phyloP scores from a whole-genome alignment of 2,329 filamentous ascomycete species.

The Penicillium concentricum region DNA sequence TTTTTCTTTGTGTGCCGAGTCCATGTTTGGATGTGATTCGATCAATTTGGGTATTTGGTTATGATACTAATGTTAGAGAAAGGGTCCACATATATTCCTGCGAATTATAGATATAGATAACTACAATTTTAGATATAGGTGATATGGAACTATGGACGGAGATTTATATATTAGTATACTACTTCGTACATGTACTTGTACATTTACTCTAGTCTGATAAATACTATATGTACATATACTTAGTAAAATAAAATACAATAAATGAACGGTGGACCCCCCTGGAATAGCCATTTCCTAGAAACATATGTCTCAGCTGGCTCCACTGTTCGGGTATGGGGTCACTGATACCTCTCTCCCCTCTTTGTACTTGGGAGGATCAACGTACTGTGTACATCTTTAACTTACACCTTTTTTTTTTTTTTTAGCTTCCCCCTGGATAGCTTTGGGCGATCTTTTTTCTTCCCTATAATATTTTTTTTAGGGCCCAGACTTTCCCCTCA shows the following conservation, averaged over 20 bases:
- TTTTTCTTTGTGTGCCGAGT: neutral
- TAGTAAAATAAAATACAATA: neutral
- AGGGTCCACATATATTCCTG: neutral
- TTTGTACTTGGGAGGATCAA: neutral
- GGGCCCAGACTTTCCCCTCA: conserved; percentile 15
- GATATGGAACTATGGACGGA: neutral
- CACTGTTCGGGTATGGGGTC: conserved; percentile 13
- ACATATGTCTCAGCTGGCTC: conserved; percentile 36
- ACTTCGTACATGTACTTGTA: too few species aligned
- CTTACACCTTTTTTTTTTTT: neutral
- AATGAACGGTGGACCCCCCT: conserved; percentile 5
- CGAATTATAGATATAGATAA: neutral
- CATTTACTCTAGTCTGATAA: neutral
- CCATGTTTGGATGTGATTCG: neutral
- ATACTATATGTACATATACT: neutral
- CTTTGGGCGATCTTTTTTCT: conserved; percentile 3
- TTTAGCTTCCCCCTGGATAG: conserved; percentile 2
- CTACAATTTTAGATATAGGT: neutral
- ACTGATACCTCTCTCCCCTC: neutral
- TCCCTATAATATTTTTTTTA: conserved; percentile 6
- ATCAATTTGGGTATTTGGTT: neutral
- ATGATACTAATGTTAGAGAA: neutral
- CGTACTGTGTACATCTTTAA: neutral
- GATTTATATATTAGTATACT: neutral
- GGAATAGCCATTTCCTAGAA: conserved; percentile 18